A percentile compares a stretch with the other conserved stretches of the same genome.
phyloP scores from a whole-genome alignment of 179 eudicot species.

The Silene coronaria region DNA sequence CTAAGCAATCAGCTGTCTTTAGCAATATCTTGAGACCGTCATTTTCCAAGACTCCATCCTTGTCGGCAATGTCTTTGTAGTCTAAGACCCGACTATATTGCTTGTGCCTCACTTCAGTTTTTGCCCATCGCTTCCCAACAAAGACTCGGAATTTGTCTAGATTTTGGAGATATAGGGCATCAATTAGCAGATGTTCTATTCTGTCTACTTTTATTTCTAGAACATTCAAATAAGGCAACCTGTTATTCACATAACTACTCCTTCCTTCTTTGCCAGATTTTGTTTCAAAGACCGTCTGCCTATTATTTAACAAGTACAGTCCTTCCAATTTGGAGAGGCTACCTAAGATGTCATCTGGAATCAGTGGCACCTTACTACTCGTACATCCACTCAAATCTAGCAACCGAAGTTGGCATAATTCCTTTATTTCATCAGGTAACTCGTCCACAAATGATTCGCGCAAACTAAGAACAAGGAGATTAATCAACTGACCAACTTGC shows the following conservation, averaged over 20 bases:
- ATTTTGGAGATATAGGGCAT: background rate
- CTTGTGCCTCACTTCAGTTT: background rate
- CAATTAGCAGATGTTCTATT: background rate
- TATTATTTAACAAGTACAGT: constrained; percentile 8
- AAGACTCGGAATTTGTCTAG: background rate
- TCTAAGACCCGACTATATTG: background rate
- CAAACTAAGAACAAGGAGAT: constrained; percentile 19
- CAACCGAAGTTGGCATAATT: constrained; percentile 16
- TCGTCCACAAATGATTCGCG: background rate
- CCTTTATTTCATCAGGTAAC: constrained; percentile 5
- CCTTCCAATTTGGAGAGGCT: constrained; percentile 17
- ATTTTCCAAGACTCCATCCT: background rate
- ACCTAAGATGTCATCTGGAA: constrained; percentile 2
- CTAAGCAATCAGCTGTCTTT: background rate
- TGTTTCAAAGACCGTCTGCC: background rate
- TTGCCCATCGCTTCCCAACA: background rate
- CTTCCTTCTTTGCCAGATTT: background rate
- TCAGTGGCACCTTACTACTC: background rate
- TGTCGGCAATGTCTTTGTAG: background rate
- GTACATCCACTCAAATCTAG: constrained; percentile 15
- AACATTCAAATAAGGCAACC: constrained; percentile 1
- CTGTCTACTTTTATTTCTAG: background rate
- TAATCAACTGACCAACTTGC: background rate
- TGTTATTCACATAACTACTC: background rate
- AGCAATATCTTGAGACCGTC: background rate